Conservation (phyloP, 2,329 filamentous ascomycete species). For the Clarireedia paspali region DNA sequence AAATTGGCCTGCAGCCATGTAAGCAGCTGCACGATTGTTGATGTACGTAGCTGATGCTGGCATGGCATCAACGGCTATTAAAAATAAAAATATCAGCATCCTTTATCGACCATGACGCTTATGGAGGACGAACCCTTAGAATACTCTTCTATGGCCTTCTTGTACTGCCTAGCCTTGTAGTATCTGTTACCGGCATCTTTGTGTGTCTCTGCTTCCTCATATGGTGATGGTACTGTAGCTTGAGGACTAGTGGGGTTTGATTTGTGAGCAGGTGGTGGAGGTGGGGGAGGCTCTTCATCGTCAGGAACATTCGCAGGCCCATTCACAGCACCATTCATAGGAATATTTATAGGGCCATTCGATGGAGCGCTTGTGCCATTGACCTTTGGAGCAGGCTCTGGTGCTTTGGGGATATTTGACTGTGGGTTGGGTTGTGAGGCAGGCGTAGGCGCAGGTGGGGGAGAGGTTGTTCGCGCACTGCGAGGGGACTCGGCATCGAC, state of each 20-base stretch:
- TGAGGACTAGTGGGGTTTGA: constrained; percentile 53
- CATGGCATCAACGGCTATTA: constrained; percentile 75
- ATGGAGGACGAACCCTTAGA: constrained; percentile 63
- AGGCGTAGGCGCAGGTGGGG: constrained; percentile 39
- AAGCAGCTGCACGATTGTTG: constrained; percentile 89
- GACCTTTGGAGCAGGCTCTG: constrained; percentile 34
- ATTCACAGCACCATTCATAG: constrained; percentile 38
- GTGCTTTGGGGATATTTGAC: constrained; percentile 19
- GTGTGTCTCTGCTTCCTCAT: constrained; percentile 79
- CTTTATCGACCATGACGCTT: background rate
- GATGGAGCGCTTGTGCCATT: constrained; percentile 30
- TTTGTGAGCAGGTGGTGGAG: constrained; percentile 65
- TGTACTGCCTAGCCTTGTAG: constrained; percentile 91
- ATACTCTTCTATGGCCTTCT: constrained; percentile 84
- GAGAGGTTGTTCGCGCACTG: constrained; percentile 41
- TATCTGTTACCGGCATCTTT: constrained; percentile 93
- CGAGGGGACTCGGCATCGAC: constrained; percentile 56
- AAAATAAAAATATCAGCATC: constrained; percentile 11
- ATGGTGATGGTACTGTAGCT: constrained; percentile 32
- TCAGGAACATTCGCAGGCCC: constrained; percentile 22
- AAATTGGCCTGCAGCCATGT: constrained; percentile 80
- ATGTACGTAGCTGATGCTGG: constrained; percentile 83
- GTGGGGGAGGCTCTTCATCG: constrained; percentile 34
- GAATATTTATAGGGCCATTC: background rate
- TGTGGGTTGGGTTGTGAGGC: constrained; percentile 15